These are phyloP conservation scores for Starmerella cellae DNA, from an alignment of 805 yeast genomes.

Conservation along the genomic window DNA sequence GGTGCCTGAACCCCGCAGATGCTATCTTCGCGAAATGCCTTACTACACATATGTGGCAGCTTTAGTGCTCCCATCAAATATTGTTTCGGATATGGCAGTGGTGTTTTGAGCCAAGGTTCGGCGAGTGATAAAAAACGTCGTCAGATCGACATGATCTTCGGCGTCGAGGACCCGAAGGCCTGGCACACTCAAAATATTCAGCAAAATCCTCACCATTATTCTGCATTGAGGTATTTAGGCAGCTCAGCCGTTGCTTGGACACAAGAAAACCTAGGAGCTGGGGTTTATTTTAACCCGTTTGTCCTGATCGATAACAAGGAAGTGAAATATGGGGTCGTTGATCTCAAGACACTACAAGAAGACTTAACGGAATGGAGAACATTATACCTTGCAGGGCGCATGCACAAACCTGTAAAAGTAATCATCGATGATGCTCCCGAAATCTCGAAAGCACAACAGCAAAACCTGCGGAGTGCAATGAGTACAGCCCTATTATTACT, in stretches of 20 bases:
- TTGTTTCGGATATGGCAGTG: slow-evolving; percentile 91
- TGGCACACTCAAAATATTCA: slow-evolving; percentile 68
- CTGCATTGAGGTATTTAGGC: slow-evolving; percentile 50
- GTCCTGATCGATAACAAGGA: slow-evolving; percentile 46
- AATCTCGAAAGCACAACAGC: slow-evolving; percentile 27
- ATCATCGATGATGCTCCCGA: slow-evolving; percentile 36
- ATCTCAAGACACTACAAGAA: slow-evolving; percentile 41
- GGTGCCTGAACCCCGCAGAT: background rate
- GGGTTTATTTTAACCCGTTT: slow-evolving; percentile 88
- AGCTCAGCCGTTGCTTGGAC: slow-evolving; percentile 42
- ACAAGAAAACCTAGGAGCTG: slow-evolving; percentile 60
- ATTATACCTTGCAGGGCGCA: slow-evolving; percentile 77
- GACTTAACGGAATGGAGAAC: slow-evolving; percentile 80
- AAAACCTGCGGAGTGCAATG: slow-evolving; percentile 65
- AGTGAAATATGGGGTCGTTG: slow-evolving; percentile 80
- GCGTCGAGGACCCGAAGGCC: slow-evolving; percentile 56
- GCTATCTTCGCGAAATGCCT: slow-evolving; percentile 12
- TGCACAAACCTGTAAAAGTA: slow-evolving; percentile 85
- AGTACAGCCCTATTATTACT: slow-evolving; percentile 49
- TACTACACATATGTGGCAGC: slow-evolving; percentile 39
- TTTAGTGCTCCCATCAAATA: slow-evolving; percentile 63
- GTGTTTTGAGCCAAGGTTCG: slow-evolving; percentile 69
- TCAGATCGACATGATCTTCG: slow-evolving; percentile 77
- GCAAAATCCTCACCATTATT: slow-evolving; percentile 64
- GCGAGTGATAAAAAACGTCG: slow-evolving; percentile 29